Evolutionary conservation across 1,284 basidiomycete genomes (phyloP).

Genomic region (Marasmius oreades): DNA sequence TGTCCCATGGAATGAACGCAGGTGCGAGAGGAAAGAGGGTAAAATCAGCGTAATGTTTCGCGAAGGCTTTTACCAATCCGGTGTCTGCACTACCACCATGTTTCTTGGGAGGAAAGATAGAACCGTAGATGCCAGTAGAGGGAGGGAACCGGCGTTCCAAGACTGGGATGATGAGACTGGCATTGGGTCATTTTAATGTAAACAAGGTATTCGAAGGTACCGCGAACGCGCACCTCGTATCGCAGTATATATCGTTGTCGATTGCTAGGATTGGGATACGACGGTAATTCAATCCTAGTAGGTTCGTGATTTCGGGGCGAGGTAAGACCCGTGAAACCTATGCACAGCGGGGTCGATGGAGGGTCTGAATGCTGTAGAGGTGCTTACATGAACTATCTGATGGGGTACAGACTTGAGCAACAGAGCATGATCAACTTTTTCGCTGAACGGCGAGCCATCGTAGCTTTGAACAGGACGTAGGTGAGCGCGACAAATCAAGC

Average conservation of each 20-base stretch:
- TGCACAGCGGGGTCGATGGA: neutral
- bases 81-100: slow-evolving; percentile 37
- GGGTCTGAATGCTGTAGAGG: neutral
- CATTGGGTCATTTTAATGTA: slow-evolving; percentile 3
- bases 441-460: slow-evolving; percentile 48
- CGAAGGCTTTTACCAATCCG: slow-evolving; percentile 43
- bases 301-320: slow-evolving; percentile 48
- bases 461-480: slow-evolving; percentile 32
- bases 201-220: slow-evolving; percentile 1
- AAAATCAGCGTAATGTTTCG: slow-evolving; percentile 42
- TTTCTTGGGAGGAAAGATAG: slow-evolving; percentile 44
- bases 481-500: slow-evolving; percentile 14
- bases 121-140: slow-evolving; percentile 37
- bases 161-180: slow-evolving; percentile 39
- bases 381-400: slow-evolving; percentile 41
- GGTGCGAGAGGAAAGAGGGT: slow-evolving; percentile 39
- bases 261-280: slow-evolving; percentile 56
- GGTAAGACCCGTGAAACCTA: slow-evolving; percentile 49
- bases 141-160: slow-evolving; percentile 49
- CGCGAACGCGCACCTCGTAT: slow-evolving; percentile 34
- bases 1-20: slow-evolving; percentile 42
- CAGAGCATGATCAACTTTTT: slow-evolving; percentile 49
- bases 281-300: slow-evolving; percentile 49
- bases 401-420: slow-evolving; percentile 47
- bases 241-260: slow-evolving; percentile 53